These are phyloP conservation scores for Chaetomidium leptoderma DNA, from an alignment of 495 filamentous ascomycete genomes.

Conservation along the genomic window DNA sequence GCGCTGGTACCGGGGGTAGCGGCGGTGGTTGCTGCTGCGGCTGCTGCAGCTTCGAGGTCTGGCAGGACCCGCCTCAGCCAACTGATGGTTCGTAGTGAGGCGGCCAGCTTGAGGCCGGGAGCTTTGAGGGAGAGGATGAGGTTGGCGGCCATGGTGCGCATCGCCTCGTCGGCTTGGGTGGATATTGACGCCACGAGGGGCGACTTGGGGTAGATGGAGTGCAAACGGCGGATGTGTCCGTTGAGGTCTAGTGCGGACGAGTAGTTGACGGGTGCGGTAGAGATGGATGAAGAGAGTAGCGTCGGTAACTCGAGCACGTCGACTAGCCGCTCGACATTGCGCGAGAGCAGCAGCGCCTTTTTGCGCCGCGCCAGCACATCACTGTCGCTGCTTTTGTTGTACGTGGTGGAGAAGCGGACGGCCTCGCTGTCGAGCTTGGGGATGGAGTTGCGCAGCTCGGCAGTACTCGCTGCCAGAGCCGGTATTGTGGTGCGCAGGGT, in stretches of 20 bases:
- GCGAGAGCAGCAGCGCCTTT: constrained; percentile 76
- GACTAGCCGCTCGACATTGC: constrained; percentile 83
- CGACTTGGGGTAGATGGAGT: constrained; percentile 76
- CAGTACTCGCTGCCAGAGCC: constrained; percentile 57
- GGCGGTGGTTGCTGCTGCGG: neutral
- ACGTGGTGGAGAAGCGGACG: constrained; percentile 74
- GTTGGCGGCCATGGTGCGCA: constrained; percentile 82
- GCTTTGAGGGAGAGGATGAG: constrained; percentile 72
- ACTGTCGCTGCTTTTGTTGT: constrained; percentile 67
- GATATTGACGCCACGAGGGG: constrained; percentile 67
- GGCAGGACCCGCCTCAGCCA: constrained; percentile 86
- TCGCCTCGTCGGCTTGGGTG: constrained; percentile 76
- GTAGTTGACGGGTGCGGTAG: constrained; percentile 59
- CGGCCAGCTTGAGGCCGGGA: constrained; percentile 80
- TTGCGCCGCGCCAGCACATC: constrained; percentile 69
- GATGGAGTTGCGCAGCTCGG: constrained; percentile 63
- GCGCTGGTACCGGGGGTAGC: constrained; percentile 20
- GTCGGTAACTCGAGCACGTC: constrained; percentile 91
- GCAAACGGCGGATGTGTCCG: constrained; percentile 86
- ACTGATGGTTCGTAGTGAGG: constrained; percentile 85
- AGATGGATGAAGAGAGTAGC: constrained; percentile 62
- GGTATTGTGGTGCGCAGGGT: constrained; percentile 65
- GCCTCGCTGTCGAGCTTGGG: constrained; percentile 77
- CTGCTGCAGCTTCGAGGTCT: constrained; percentile 50
- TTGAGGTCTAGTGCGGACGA: constrained; percentile 87